These are phyloP conservation scores for Geoglossum glabrum DNA, from an alignment of 495 filamentous ascomycete species.

Conservation along the genomic window DNA sequence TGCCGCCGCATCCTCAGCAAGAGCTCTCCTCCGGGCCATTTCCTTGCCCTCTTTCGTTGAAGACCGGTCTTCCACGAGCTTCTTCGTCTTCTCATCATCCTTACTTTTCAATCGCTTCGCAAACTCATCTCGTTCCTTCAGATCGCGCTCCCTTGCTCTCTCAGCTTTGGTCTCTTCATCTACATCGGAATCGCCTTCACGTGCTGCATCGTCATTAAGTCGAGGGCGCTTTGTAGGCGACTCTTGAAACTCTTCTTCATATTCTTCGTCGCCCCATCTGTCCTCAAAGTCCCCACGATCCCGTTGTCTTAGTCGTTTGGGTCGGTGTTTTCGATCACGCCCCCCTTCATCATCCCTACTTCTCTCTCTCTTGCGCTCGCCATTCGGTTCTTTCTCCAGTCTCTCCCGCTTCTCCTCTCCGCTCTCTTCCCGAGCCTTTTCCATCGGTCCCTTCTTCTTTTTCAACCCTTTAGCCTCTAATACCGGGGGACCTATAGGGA, in stretches of 20 bases:
- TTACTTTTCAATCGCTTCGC: constrained; percentile 48
- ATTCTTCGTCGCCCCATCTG: constrained; percentile 64
- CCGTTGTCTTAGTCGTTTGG: constrained; percentile 28
- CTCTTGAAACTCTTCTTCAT: constrained; percentile 27
- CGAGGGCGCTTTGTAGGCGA: constrained; percentile 37
- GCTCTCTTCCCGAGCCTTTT: constrained; percentile 20
- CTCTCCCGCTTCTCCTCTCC: constrained; percentile 13
- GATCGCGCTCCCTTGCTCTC: constrained; percentile 36
- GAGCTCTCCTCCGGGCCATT: constrained; percentile 33
- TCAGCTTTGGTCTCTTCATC: constrained; percentile 40
- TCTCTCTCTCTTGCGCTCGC: constrained; percentile 21
- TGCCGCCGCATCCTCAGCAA: constrained; percentile 44
- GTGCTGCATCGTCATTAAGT: constrained; percentile 33
- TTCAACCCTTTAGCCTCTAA: neutral
- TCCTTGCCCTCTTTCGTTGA: constrained; percentile 36
- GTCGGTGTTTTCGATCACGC: constrained; percentile 20
- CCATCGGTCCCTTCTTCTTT: constrained; percentile 11
- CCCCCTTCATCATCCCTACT: constrained; percentile 26
- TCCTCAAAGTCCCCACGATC: constrained; percentile 43
- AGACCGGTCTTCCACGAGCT: constrained; percentile 44
- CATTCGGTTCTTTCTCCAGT: constrained; percentile 13
- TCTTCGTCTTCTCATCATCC: constrained; percentile 50
- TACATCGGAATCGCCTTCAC: constrained; percentile 28
- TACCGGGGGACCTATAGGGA: constrained; percentile 8
- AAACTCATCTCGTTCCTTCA: constrained; percentile 55